phyloP scores from a whole-genome alignment of 441 rosid species.

The Gossypium davidsonii region DNA sequence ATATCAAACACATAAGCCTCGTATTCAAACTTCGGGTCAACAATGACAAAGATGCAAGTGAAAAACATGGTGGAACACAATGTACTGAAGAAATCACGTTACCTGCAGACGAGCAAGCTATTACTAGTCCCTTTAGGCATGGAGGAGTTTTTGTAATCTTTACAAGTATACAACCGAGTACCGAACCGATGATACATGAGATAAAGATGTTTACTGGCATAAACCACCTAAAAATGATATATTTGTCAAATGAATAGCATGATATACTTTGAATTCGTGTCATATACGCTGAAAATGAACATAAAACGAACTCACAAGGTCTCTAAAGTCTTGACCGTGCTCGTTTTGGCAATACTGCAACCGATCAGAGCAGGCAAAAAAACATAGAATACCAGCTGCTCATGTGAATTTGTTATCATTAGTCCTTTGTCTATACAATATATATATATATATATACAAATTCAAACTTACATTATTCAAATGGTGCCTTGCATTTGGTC shows the following conservation, averaged over 20 bases:
- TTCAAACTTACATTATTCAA: conserved; percentile 9
- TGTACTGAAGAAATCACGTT: neutral
- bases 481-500: conserved; percentile 17
- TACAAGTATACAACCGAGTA: conserved; percentile 32
- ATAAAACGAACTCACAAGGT: conserved; percentile 11
- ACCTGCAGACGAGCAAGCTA: conserved; percentile 39
- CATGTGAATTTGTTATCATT: neutral
- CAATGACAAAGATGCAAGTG: neutral
- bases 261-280: neutral
- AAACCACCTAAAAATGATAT: conserved; percentile 29
- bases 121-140: conserved; percentile 31
- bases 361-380: conserved; percentile 47
- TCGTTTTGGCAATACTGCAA: conserved; percentile 42
- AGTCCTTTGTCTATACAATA: neutral
- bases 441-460: neutral
- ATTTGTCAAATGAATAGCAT: neutral
- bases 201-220: conserved; percentile 41
- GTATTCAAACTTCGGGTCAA: neutral
- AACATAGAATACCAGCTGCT: conserved; percentile 47
- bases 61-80: neutral
- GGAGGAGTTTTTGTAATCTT: conserved; percentile 30
- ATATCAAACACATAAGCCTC: conserved; percentile 5
- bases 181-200: conserved; percentile 26
- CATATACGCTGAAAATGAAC: neutral
- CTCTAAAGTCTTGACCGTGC: conserved; percentile 35